Percentiles rank a stretch among this genome's conserved stretches.
These are phyloP conservation scores for Xylaria intraflava DNA, from an alignment of 495 filamentous ascomycete genomes.

Conservation along the genomic window DNA sequence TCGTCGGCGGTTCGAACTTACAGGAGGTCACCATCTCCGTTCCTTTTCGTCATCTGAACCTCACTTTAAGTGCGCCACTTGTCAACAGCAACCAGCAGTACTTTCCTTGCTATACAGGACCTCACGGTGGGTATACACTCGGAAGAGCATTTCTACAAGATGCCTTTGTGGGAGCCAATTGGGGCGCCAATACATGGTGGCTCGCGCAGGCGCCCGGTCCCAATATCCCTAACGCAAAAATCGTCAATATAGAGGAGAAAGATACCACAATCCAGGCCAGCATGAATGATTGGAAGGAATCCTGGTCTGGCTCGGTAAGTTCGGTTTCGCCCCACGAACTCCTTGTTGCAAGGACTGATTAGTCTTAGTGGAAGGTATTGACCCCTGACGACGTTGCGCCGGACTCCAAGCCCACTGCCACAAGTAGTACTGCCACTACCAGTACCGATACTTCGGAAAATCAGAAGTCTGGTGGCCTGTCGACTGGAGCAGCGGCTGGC, in stretches of 20 bases:
- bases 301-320: conserved; percentile 28
- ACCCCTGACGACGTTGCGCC: conserved; percentile 8
- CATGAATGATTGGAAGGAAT: conserved; percentile 28
- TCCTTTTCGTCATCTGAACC: conserved; percentile 47
- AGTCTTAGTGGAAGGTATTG: conserved; percentile 28
- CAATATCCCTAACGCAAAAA: conserved; percentile 17
- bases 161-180: conserved; percentile 50
- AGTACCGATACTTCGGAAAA: too few species aligned
- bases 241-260: conserved; percentile 12
- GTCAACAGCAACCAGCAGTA: conserved; percentile 35
- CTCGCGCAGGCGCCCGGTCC: conserved; percentile 48
- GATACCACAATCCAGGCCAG: conserved; percentile 22
- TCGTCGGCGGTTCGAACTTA: conserved; percentile 25
- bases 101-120: conserved; percentile 45
- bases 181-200: conserved; percentile 38
- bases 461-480: conserved; percentile 26
- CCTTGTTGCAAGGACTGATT: background rate
- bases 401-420: too few species aligned
- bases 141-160: conserved; percentile 54
- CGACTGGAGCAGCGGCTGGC: conserved; percentile 36
- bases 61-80: conserved; percentile 45
- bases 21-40: conserved; percentile 45
- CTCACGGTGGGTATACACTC: conserved; percentile 28
- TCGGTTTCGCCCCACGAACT: background rate
- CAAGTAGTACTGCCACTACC: too few species aligned